Conservation (phyloP, 768 basidiomycete species). For the Mycena indigotica region DNA sequence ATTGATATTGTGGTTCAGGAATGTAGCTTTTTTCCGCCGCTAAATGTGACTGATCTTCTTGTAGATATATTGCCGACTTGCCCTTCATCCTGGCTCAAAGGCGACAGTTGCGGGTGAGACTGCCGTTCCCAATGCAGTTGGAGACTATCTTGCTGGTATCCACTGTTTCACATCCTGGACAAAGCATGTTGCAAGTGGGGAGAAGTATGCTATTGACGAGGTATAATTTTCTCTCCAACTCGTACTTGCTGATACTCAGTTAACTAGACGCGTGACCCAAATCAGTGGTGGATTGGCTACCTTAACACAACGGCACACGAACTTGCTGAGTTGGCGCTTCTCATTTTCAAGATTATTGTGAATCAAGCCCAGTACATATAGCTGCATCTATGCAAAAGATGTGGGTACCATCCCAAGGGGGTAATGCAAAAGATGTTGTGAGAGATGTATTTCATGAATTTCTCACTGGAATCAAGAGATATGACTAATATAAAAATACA, state of each 20-base stretch:
- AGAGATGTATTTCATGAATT: too few relatives aligned
- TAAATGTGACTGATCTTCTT: not conserved
- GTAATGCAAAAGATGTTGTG: too few relatives aligned
- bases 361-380: too few relatives aligned
- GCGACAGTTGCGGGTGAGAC: not conserved
- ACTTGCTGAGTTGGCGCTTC: too few relatives aligned
- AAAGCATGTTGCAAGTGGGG: not conserved
- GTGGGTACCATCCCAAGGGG: too few relatives aligned
- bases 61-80: constrained; percentile 11
- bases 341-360: too few relatives aligned
- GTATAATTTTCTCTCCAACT: not conserved
- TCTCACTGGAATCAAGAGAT: too few relatives aligned
- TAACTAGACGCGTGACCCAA: not conserved
- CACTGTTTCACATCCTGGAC: not conserved
- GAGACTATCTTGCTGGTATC: not conserved
- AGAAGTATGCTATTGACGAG: not conserved
- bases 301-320: too few relatives aligned
- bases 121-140: not conserved
- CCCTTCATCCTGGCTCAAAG: not conserved
- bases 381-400: too few relatives aligned
- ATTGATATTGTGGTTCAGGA: too few relatives aligned
- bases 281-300: too few relatives aligned
- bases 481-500: too few relatives aligned
- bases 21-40: not conserved
- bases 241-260: not conserved